These are phyloP conservation scores for Lasiodiplodia theobromae DNA, from an alignment of 2,329 filamentous ascomycete genomes.

Conservation along the genomic window DNA sequence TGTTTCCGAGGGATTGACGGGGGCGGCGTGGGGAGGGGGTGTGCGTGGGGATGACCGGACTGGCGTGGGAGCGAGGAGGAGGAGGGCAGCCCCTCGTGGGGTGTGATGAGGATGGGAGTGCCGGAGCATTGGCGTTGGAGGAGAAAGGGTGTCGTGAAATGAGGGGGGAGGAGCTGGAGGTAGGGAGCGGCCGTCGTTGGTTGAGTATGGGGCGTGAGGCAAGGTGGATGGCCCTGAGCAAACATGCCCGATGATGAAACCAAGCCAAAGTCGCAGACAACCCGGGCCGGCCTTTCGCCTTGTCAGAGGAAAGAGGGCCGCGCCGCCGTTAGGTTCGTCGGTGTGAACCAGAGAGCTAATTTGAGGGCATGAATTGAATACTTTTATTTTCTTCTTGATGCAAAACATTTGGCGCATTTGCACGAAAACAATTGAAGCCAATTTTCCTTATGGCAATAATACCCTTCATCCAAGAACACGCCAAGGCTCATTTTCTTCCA, in stretches of 20 bases:
- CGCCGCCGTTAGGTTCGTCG: constrained; percentile 18
- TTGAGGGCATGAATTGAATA: constrained; percentile 17
- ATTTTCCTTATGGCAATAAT: neutral
- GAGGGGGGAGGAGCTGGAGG: neutral
- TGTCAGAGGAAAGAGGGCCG: neutral
- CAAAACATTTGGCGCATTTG: neutral
- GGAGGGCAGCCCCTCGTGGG: no score
- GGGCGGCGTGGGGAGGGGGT: neutral
- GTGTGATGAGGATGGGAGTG: constrained; percentile 2
- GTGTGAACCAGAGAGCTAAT: constrained; percentile 31
- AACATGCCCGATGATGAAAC: constrained; percentile 28
- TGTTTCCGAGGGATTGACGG: neutral
- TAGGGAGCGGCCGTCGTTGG: neutral
- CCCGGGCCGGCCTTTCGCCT: constrained; percentile 4
- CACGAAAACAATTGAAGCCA: neutral
- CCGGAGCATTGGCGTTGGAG: neutral
- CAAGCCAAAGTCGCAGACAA: constrained; percentile 30
- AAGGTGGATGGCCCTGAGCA: neutral
- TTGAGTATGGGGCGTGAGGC: neutral
- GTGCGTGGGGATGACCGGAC: neutral
- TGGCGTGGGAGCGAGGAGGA: neutral
- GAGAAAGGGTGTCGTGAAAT: neutral
- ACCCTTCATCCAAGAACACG: neutral
- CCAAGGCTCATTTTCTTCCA: neutral
- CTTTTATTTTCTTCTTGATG: neutral